Evolutionary conservation across 495 filamentous ascomycete species (phyloP).

Genomic region (Penicillium flavigenum): DNA sequence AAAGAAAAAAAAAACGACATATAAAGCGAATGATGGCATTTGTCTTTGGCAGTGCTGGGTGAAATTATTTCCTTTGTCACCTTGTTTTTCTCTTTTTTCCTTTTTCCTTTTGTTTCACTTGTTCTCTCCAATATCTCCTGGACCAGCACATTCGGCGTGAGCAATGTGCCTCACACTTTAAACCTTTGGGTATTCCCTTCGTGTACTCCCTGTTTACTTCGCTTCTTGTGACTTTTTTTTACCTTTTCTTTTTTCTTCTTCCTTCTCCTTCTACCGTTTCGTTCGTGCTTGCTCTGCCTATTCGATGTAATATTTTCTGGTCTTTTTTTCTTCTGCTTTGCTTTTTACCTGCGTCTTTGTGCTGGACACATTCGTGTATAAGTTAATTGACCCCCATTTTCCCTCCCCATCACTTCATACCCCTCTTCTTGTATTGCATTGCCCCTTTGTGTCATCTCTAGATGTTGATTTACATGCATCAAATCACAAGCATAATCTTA

Average conservation of each 20-base stretch:
- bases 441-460: slow-evolving; percentile 24
- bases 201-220: slow-evolving; percentile 17
- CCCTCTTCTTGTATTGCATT: slow-evolving; percentile 34
- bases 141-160: slow-evolving; percentile 19
- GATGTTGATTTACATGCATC: slow-evolving; percentile 23
- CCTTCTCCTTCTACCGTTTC: slow-evolving; percentile 11
- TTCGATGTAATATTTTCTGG: slow-evolving; percentile 32
- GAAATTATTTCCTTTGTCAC: slow-evolving; percentile 18
- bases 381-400: slow-evolving; percentile 29
- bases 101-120: slow-evolving; percentile 21
- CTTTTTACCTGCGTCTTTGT: slow-evolving; percentile 20
- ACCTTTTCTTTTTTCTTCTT: slow-evolving; percentile 9
- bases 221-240: slow-evolving; percentile 14
- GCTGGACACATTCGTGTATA: slow-evolving; percentile 41
- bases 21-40: slow-evolving; percentile 11
- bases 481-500: slow-evolving; percentile 22
- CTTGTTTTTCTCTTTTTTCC: slow-evolving; percentile 15
- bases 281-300: slow-evolving; percentile 19
- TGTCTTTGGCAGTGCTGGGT: slow-evolving; percentile 6
- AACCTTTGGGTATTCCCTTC: slow-evolving; percentile 8
- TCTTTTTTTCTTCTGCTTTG: slow-evolving; percentile 5
- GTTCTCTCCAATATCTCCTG: slow-evolving; percentile 13
- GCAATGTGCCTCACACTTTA: slow-evolving; percentile 19
- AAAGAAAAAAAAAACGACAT: slow-evolving; percentile 10
- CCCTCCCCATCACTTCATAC: slow-evolving; percentile 31